phyloP scores from a whole-genome alignment of 805 yeast genomes.

The Lachancea lanzarotensis region DNA sequence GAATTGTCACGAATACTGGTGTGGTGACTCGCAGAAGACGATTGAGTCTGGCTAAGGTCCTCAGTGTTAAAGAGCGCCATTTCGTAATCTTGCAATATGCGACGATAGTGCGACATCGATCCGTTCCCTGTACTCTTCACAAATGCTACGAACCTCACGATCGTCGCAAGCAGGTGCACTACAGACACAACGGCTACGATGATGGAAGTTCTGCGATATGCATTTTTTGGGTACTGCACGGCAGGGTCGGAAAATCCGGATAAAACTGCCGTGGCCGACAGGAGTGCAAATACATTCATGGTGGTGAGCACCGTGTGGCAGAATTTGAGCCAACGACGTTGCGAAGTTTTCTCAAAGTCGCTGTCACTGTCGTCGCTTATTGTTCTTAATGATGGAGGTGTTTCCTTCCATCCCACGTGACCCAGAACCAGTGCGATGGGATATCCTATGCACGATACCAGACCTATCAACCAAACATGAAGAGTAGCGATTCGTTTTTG shows the following conservation, averaged over 20 bases:
- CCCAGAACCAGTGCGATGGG: constrained; percentile 66
- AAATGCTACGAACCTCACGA: constrained; percentile 31
- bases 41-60: too few relatives aligned
- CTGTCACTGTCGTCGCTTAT: not conserved
- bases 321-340: constrained; percentile 37
- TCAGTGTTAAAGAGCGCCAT: too few relatives aligned
- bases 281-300: constrained; percentile 12
- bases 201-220: constrained; percentile 60
- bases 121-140: not conserved
- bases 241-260: constrained; percentile 50
- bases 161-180: constrained; percentile 50
- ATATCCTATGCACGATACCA: constrained; percentile 48
- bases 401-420: constrained; percentile 37
- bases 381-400: not conserved
- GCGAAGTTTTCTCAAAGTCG: constrained; percentile 6
- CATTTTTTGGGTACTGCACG: constrained; percentile 69
- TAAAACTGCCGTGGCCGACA: constrained; percentile 49
- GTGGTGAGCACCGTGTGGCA: constrained; percentile 33
- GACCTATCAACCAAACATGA: constrained; percentile 33
- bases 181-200: constrained; percentile 48
- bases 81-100: not conserved
- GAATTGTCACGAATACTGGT: too few relatives aligned
- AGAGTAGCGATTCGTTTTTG: not conserved
- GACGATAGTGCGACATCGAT: not conserved
- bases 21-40: too few relatives aligned